These are phyloP conservation scores for Eucalyptus paniculata DNA, from an alignment of 345 rosid species.

Conservation along the genomic window DNA sequence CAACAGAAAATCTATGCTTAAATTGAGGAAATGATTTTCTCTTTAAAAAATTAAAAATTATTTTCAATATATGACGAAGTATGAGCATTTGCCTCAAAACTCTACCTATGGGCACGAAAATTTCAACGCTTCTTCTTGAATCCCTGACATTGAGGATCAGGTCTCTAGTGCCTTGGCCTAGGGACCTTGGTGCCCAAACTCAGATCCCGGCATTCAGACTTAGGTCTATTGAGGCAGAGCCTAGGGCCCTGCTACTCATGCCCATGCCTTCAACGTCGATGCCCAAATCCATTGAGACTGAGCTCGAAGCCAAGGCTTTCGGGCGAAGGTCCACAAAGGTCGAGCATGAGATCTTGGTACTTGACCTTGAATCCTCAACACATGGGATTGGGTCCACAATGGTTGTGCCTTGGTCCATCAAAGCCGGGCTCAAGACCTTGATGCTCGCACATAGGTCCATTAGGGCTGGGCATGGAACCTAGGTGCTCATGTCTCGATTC, in stretches of 20 bases:
- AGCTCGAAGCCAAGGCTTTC: neutral
- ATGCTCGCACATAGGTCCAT: neutral
- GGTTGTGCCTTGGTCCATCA: neutral
- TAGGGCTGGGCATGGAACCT: rapidly evolving
- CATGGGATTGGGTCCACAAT: neutral
- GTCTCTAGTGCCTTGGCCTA: neutral
- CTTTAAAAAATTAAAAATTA: too few relatives aligned
- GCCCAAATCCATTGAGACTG: neutral
- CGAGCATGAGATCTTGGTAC: neutral
- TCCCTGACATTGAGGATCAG: rapidly evolving
- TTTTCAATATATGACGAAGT: too few relatives aligned
- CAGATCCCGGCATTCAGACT: rapidly evolving
- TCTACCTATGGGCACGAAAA: too few relatives aligned
- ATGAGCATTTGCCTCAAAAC: too few relatives aligned
- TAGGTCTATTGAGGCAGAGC: neutral
- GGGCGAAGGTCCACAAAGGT: neutral
- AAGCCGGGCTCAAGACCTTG: too few relatives aligned
- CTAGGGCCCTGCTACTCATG: rapidly evolving
- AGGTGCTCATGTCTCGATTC: neutral
- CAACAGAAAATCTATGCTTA: too few relatives aligned
- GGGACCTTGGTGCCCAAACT: rapidly evolving
- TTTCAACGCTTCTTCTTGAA: rapidly evolving
- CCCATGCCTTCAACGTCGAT: rapidly evolving
- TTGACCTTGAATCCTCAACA: neutral
- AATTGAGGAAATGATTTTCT: neutral